Evolutionary conservation across 2,329 filamentous ascomycete species (phyloP), one percentile per base, ranked within the genome.

Genomic region (Phyllosticta paracitricarpa): DNA sequence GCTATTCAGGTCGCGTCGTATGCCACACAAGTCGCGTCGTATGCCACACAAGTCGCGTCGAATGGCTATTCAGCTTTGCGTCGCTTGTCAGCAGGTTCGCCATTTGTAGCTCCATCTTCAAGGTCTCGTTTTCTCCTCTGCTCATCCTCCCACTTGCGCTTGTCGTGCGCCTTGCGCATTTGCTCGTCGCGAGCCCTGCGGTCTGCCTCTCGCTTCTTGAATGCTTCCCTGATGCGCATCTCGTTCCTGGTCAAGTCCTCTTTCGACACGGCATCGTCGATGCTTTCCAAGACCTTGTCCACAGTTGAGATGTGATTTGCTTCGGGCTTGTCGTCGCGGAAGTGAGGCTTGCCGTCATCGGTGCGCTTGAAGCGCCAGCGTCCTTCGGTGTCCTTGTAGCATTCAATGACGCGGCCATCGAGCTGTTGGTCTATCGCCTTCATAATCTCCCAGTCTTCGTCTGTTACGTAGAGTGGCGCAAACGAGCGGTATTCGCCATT

Each of bases 391-490:
- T 96, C 91, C 75, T 91, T 85, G 70, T 85, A 91, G 72, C 91
- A 97, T 76, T 99, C 94, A 60, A 97, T 88, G 63, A 99, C 89
- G 58, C 89, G 82, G 64, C 93, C 88, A 70, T 96, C 84, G n/a
- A 97, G 79, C 17, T 89, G 88, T 66, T 92, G 83, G 35, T 82
- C 78, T 58, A 92, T 76, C 2, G 76, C 73, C 75, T 96, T 97
- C 65, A 97, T 78, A 1, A 78, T 79, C 67, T 93, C 88, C 93
- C 94, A 97, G 72, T 97, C 92, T 0, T 82, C 77, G 10, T 86
- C 82, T 0, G 87, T 86, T 14, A 62, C 26, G 17, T 59, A 22
- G 5, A 62, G 56, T 22, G 51, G 33, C 2, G 56, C 60, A 28
- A 51, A 62, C 25, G 30, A 30, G 61, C 84, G 79, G 73, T 94